phyloP scores from a whole-genome alignment of 768 basidiomycete genomes.

The Mycena crocata region DNA sequence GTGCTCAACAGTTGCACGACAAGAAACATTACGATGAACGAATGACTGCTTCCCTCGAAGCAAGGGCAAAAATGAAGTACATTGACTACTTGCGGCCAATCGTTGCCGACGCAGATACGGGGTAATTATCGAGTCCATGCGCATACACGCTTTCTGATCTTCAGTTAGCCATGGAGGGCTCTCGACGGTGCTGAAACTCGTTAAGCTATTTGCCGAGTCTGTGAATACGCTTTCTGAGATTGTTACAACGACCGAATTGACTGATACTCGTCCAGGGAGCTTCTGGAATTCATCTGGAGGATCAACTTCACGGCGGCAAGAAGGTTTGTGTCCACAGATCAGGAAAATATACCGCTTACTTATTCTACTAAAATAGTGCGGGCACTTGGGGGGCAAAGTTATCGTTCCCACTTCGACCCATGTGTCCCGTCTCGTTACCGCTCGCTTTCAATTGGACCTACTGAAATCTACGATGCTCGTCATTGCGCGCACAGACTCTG shows the following conservation, averaged over 20 bases:
- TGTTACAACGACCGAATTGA: neutral
- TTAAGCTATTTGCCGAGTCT: constrained; percentile 94
- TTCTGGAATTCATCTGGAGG: constrained; percentile 91
- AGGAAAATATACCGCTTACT: neutral
- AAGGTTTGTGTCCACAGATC: constrained; percentile 61
- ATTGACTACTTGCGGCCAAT: constrained; percentile 93
- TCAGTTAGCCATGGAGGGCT: constrained; percentile 83
- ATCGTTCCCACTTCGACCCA: constrained; percentile 92
- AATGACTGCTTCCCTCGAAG: constrained; percentile 69
- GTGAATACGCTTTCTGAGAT: constrained; percentile 49
- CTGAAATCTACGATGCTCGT: constrained; percentile 89
- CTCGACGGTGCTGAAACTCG: constrained; percentile 95
- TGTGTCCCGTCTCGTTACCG: constrained; percentile 83
- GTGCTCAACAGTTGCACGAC: constrained; percentile 93
- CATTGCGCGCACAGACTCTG: constrained; percentile 93
- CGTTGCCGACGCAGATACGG: constrained; percentile 95
- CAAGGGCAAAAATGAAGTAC: constrained; percentile 77
- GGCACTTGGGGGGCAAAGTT: constrained; percentile 92
- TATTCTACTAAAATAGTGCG: constrained; percentile 60
- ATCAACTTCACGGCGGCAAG: constrained; percentile 95
- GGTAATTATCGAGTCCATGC: constrained; percentile 49
- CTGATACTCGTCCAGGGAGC: constrained; percentile 66
- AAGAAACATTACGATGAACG: constrained; percentile 93
- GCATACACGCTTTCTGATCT: constrained; percentile 25
- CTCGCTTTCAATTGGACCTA: constrained; percentile 92